Conservation (phyloP, 2,329 filamentous ascomycete species). For the Aspergillus candidus region DNA sequence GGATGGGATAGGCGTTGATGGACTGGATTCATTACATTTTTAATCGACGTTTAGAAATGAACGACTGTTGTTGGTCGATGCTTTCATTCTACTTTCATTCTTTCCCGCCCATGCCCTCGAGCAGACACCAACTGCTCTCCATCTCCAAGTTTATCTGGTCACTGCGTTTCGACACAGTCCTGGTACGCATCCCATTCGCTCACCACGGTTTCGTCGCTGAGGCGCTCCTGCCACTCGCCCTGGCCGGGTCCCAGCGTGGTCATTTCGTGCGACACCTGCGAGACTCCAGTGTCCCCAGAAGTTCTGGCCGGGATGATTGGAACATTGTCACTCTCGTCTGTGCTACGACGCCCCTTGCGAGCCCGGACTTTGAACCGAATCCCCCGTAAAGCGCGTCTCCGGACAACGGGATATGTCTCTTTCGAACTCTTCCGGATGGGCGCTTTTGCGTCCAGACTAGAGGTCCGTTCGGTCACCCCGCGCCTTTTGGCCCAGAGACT, state of each 20-base stretch:
- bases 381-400: conserved; percentile 9
- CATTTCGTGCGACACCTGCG: not conserved
- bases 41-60: not conserved
- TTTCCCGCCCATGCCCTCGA: not conserved
- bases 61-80: conserved; percentile 10
- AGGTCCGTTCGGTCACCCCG: conserved; percentile 8
- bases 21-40: not conserved
- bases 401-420: conserved; percentile 6
- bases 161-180: conserved; percentile 22
- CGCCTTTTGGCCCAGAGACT: conserved; percentile 10
- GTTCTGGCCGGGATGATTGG: not conserved
- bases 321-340: not conserved
- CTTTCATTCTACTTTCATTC: conserved; percentile 2
- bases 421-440: conserved; percentile 5
- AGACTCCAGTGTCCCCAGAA: not conserved
- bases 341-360: conserved; percentile 2
- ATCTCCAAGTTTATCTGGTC: conserved; percentile 10
- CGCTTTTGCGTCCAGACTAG: conserved; percentile 8
- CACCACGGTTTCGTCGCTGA: conserved; percentile 11
- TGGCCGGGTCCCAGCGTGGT: too few relatives aligned
- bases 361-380: conserved; percentile 7
- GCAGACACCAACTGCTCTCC: too few relatives aligned
- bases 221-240: not conserved
- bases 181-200: conserved; percentile 20
- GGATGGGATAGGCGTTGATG: conserved; percentile 14